phyloP scores from a whole-genome alignment of 331 rosid species.

The Quercus phellos region DNA sequence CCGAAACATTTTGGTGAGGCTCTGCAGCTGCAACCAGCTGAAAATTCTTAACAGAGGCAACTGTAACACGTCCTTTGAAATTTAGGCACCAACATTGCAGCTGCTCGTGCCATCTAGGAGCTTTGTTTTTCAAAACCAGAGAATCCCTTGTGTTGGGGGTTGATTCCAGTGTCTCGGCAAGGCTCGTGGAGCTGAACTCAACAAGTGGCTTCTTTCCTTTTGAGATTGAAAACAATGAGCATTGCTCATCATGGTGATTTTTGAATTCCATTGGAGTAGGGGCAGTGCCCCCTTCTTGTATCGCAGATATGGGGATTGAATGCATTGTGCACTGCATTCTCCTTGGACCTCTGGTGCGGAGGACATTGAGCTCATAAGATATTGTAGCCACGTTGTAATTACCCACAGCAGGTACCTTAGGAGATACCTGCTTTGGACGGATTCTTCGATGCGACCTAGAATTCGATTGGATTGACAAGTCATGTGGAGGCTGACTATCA shows the following conservation, averaged over 20 bases:
- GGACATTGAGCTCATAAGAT: slow-evolving; percentile 73
- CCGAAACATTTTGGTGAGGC: slow-evolving; percentile 50
- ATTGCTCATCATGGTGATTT: slow-evolving; percentile 28
- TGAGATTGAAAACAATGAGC: slow-evolving; percentile 20
- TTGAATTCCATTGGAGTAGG: slow-evolving; percentile 64
- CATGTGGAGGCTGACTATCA: slow-evolving; percentile 57
- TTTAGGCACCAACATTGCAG: slow-evolving; percentile 90
- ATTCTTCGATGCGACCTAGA: slow-evolving; percentile 41
- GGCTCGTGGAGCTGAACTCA: slow-evolving; percentile 32
- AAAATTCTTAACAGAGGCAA: slow-evolving; percentile 87
- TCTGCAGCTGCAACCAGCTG: slow-evolving; percentile 77
- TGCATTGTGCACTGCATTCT: slow-evolving; percentile 78
- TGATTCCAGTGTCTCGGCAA: slow-evolving; percentile 19
- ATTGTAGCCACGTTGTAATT: slow-evolving; percentile 56
- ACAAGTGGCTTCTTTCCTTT: slow-evolving; percentile 39
- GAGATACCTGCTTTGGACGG: slow-evolving; percentile 49
- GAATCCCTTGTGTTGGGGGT: slow-evolving; percentile 32
- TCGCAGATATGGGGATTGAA: slow-evolving; percentile 59
- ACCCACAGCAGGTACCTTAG: slow-evolving; percentile 40
- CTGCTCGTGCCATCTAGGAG: slow-evolving; percentile 91
- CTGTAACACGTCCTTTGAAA: slow-evolving; percentile 84
- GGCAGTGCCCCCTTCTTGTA: slow-evolving; percentile 71
- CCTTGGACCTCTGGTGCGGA: slow-evolving; percentile 87
- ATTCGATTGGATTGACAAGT: slow-evolving; percentile 38
- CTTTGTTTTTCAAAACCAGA: slow-evolving; percentile 62